Base-by-base conservation (phyloP, 139 green algal genomes). In the Choricystis sp. region DNA sequence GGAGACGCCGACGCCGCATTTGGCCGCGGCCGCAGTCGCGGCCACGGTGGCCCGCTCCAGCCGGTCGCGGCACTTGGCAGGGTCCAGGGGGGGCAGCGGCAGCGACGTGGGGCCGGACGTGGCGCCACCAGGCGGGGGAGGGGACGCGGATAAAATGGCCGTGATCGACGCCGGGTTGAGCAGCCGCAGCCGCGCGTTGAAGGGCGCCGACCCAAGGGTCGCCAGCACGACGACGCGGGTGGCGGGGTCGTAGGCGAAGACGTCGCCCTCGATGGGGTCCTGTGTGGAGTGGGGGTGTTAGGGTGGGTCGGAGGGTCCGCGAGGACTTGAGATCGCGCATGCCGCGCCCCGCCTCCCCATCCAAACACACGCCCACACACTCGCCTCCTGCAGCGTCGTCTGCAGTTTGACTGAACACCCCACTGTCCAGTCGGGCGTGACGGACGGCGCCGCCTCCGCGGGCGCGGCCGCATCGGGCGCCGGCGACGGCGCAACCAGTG, bases 1-100 rank as follows among this genome's bases (percentile, higher is more conserved):
- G 9, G 77, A 85, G 5, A 94, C 86, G 14, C 80, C 85, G 0
- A 84, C 68, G 5, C 85, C 85, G 19, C 94, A 85, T 48, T 84
- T 82, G 4, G 72, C n/a, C n/a, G n/a, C n/a, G n/a, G n/a, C n/a
- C 19, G 19, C 56, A 26, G 19, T 26, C n/a, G 20, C 56, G 19
- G 23, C 56, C 56, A 59, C 56, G 26, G 57, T 59, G 24, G 3
- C 25, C 19, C 24, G 3, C 55, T 23, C 29, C 49, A n/a, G 20
- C 5, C 55, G 30, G 9, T 52, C 40, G 16, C 9, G 9, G 9
- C 9, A 16, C 40, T 52, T 52, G 40, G 40, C 40, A 9, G 40
- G 40, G 40, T 52, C 40, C 40, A 52, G 9, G 40, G 9, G 16
- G 9, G 40, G 40, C 40, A 52, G 40, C 9, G 9, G 9, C 9